phyloP scores from a whole-genome alignment of 2,329 filamentous ascomycete species.

The Aplosporella prunicola region DNA sequence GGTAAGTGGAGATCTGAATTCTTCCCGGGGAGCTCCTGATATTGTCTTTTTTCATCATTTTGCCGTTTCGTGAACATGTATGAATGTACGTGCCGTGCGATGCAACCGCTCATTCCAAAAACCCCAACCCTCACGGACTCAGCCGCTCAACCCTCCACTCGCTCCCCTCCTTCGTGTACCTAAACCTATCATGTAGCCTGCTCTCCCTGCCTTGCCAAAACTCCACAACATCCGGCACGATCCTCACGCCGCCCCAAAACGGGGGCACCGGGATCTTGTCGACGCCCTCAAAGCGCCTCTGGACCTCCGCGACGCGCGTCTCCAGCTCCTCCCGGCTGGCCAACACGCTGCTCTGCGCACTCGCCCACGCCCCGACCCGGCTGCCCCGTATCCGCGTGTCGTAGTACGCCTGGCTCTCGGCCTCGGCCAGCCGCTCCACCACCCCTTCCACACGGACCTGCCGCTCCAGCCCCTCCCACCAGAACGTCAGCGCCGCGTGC shows the following conservation, averaged over 20 bases:
- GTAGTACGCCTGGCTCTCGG: conserved; percentile 63
- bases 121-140: conserved; percentile 48
- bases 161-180: conserved; percentile 56
- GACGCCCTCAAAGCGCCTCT: conserved; percentile 62
- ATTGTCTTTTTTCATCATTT: no score
- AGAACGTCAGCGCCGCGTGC: conserved; percentile 77
- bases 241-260: conserved; percentile 87
- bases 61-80: no score
- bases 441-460: conserved; percentile 84
- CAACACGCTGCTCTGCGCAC: conserved; percentile 73
- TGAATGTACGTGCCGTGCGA: no score
- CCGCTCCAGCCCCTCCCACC: conserved; percentile 77
- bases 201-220: conserved; percentile 93
- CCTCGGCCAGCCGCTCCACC: conserved; percentile 54
- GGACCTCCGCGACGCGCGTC: conserved; percentile 64
- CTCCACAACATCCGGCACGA: conserved; percentile 79
- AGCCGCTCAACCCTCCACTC: conserved; percentile 62
- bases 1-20: no score
- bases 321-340: conserved; percentile 63
- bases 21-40: no score
- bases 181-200: conserved; percentile 86
- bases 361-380: conserved; percentile 87
- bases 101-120: no score
- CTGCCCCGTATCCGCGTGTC: conserved; percentile 64
- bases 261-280: conserved; percentile 82